Conservation (phyloP, 345 rosid species). For the Angophora floribunda region DNA sequence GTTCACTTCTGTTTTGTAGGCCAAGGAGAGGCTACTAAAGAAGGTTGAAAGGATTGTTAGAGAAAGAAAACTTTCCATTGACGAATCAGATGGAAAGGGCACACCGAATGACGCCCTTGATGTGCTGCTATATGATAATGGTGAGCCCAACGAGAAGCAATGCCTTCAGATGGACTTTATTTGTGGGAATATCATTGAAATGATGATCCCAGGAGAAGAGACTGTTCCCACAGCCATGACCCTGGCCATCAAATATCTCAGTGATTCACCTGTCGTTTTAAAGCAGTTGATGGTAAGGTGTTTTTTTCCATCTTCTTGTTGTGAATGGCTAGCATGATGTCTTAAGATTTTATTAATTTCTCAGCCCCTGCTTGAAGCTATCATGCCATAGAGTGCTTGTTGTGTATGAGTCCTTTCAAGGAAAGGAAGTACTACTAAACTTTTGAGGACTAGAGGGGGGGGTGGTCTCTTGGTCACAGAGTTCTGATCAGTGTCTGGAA, state of each 20-base stretch:
- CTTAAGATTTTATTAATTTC: background rate
- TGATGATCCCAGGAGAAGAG: slow-evolving; percentile 99
- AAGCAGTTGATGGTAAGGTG: slow-evolving; percentile 48
- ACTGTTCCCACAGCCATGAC: slow-evolving; percentile 89
- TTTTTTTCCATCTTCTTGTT: background rate
- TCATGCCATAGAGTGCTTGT: background rate
- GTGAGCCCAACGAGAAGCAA: slow-evolving; percentile 38
- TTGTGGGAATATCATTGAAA: slow-evolving; percentile 66
- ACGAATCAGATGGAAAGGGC: slow-evolving; percentile 11
- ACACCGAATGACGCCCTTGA: slow-evolving; percentile 49
- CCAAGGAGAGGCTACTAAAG: slow-evolving; percentile 56
- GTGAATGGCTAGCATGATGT: background rate
- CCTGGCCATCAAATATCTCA: slow-evolving; percentile 72
- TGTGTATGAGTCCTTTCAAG: background rate
- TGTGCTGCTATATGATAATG: slow-evolving; percentile 42
- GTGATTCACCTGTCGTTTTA: slow-evolving; percentile 55
- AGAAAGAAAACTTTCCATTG: slow-evolving; percentile 32
- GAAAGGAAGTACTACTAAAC: background rate
- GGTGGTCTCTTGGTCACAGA: background rate
- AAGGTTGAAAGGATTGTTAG: slow-evolving; percentile 58
- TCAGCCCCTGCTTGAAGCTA: background rate
- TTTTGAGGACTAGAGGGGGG: background rate
- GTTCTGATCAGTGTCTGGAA: background rate
- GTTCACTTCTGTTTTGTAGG: slow-evolving; percentile 32
- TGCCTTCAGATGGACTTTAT: slow-evolving; percentile 63